Conservation (phyloP, 805 yeast genomes). For the Wickerhamiella nectarea region DNA sequence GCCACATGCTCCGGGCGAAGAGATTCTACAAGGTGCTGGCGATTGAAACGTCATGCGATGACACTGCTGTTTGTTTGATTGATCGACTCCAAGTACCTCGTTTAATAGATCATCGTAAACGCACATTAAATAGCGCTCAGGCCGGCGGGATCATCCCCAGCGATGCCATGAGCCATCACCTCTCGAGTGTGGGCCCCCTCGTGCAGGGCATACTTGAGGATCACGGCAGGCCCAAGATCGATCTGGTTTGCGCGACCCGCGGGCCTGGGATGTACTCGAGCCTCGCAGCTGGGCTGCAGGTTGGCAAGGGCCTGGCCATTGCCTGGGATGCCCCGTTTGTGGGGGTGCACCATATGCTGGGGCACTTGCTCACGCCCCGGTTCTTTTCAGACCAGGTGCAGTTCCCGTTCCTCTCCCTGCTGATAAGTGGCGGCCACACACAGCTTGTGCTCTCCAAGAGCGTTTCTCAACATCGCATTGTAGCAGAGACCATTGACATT, state of each 20-base stretch:
- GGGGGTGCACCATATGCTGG: conserved; percentile 95
- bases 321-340: conserved; percentile 68
- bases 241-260: conserved; percentile 74
- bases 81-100: conserved; percentile 37
- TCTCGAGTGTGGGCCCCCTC: conserved; percentile 38
- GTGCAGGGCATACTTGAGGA: conserved; percentile 33
- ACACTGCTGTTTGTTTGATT: conserved; percentile 73
- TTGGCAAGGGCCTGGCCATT: conserved; percentile 71
- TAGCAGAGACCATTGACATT: conserved; percentile 67
- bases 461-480: conserved; percentile 51
- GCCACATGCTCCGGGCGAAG: conserved; percentile 9
- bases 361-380: conserved; percentile 65
- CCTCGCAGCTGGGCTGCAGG: conserved; percentile 62
- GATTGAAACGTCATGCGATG: conserved; percentile 90
- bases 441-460: conserved; percentile 59
- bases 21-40: conserved; percentile 54
- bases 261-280: conserved; percentile 98
- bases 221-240: conserved; percentile 29
- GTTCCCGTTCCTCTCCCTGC: conserved; percentile 56
- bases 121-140: conserved; percentile 48
- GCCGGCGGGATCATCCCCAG: conserved; percentile 85
- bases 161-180: conserved; percentile 71
- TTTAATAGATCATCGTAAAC: conserved; percentile 45
- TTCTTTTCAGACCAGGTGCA: conserved; percentile 44
- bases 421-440: conserved; percentile 93